Percentiles rank a stretch among this genome's conserved stretches.
These are phyloP conservation scores for Medakamo hakoo DNA, from an alignment of 139 green algal genomes.

Conservation along the genomic window DNA sequence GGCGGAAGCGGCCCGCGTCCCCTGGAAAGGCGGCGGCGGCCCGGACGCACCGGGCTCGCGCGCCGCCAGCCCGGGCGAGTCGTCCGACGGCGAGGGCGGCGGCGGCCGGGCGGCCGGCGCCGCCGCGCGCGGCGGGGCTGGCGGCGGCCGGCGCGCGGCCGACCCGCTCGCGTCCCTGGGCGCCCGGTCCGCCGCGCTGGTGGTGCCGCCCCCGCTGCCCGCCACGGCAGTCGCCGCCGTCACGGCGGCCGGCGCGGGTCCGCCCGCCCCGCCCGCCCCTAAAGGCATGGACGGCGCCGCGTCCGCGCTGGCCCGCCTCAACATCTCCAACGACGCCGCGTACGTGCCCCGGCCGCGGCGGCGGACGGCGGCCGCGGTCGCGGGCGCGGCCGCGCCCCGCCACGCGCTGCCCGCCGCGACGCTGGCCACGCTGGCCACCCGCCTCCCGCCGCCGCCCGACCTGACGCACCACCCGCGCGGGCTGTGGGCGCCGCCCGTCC, in stretches of 20 bases:
- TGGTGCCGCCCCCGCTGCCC: conserved; percentile 1
- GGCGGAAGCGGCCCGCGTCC: not conserved
- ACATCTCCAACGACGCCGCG: conserved; percentile 11
- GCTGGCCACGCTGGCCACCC: conserved; percentile 14
- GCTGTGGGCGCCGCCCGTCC: not conserved
- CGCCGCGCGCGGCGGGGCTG: not conserved
- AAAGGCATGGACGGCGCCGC: conserved; percentile 3
- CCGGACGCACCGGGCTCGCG: not conserved
- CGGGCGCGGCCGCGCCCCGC: not conserved
- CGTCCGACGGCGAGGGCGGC: not conserved
- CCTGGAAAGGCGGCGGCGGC: conserved; percentile 1
- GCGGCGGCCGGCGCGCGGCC: not conserved
- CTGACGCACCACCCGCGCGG: not conserved
- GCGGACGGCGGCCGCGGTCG: conserved; percentile 11
- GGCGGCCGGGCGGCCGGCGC: not conserved
- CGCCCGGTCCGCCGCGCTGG: not conserved
- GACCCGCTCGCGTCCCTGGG: not conserved
- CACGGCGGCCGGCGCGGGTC: not conserved
- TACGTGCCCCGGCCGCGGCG: conserved; percentile 8
- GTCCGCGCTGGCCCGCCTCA: conserved; percentile 12
- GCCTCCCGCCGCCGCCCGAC: not conserved
- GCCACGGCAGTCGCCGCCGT: not conserved
- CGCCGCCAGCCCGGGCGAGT: not conserved
- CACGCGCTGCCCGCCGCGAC: conserved; percentile 11
- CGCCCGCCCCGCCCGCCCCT: not conserved